These are phyloP conservation scores for Beta vulgaris DNA, from an alignment of 148 eudicot genomes.

Conservation along the genomic window DNA sequence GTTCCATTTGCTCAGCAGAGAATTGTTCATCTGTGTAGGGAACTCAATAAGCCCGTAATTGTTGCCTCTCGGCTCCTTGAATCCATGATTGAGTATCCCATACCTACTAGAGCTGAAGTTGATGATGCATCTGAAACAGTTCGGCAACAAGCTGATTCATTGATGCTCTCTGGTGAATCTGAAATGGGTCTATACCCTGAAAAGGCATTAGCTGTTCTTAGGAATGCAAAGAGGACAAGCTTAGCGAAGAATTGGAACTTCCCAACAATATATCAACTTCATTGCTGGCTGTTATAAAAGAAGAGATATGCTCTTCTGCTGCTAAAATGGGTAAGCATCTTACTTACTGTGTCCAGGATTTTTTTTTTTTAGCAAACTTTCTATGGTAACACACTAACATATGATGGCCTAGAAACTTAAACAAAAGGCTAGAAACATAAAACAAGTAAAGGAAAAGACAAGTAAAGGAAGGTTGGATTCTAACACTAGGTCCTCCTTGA, in stretches of 20 bases:
- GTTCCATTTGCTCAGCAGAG: conserved; percentile 91
- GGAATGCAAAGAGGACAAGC: conserved; percentile 93
- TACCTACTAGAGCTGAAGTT: conserved; percentile 97
- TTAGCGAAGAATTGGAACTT: conserved; percentile 61
- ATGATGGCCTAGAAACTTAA: too few relatives aligned
- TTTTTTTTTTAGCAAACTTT: too few relatives aligned
- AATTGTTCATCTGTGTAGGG: conserved; percentile 78
- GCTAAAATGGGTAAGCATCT: conserved; percentile 71
- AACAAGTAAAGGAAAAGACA: too few relatives aligned
- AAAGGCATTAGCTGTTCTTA: conserved; percentile 79
- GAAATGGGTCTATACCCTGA: conserved; percentile 95
- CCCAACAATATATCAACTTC: conserved; percentile 62
- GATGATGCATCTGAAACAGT: conserved; percentile 99
- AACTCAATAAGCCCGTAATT: conserved; percentile 82
- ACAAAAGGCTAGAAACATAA: too few relatives aligned
- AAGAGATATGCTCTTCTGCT: conserved; percentile 89
- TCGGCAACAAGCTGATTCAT: conserved; percentile 89
- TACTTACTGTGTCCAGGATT: not conserved
- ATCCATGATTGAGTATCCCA: conserved; percentile 97
- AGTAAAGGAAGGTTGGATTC: too few relatives aligned
- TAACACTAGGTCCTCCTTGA: too few relatives aligned
- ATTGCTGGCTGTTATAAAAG: conserved; percentile 57
- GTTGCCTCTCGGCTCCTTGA: conserved; percentile 97
- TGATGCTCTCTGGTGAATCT: conserved; percentile 97
- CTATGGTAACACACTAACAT: too few relatives aligned